A percentile compares a stretch with the other conserved stretches of the same genome.
Conservation (phyloP, 768 basidiomycete species). For the Suillus hirtellus region DNA sequence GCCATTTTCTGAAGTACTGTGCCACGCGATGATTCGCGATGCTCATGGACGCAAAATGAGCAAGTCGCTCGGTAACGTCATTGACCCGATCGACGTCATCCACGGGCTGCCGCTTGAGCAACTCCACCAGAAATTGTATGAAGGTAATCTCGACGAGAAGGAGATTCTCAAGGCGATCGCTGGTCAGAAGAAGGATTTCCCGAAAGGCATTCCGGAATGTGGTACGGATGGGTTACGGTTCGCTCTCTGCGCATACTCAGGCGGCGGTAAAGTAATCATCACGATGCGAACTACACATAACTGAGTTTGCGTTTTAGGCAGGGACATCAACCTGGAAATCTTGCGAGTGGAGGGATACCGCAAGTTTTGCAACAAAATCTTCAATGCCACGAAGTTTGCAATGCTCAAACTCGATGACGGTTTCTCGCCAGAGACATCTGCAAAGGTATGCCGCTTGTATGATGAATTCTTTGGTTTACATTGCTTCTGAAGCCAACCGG, state of each 20-base stretch:
- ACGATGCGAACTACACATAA: background rate
- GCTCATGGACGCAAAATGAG: constrained; percentile 99
- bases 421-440: constrained; percentile 72
- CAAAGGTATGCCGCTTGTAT: constrained; percentile 52
- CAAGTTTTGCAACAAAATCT: constrained; percentile 99
- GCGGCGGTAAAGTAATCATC: constrained; percentile 58
- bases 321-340: constrained; percentile 97
- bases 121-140: constrained; percentile 81
- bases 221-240: constrained; percentile 96
- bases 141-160: constrained; percentile 91
- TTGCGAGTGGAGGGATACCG: constrained; percentile 95
- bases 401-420: constrained; percentile 91
- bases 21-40: constrained; percentile 98
- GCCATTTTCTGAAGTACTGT: constrained; percentile 94
- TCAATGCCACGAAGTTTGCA: constrained; percentile 99
- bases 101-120: constrained; percentile 77
- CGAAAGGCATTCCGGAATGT: constrained; percentile 98
- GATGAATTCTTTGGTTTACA: constrained; percentile 2
- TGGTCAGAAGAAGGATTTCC: constrained; percentile 99
- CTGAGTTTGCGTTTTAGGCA: constrained; percentile 49
- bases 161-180: constrained; percentile 89
- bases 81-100: constrained; percentile 95
- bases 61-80: constrained; percentile 96
- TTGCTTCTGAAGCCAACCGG: constrained; percentile 67
- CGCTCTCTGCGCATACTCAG: constrained; percentile 91